Base-by-base conservation (phyloP, 257 asterid genomes). In the Ehretia macrophylla region DNA sequence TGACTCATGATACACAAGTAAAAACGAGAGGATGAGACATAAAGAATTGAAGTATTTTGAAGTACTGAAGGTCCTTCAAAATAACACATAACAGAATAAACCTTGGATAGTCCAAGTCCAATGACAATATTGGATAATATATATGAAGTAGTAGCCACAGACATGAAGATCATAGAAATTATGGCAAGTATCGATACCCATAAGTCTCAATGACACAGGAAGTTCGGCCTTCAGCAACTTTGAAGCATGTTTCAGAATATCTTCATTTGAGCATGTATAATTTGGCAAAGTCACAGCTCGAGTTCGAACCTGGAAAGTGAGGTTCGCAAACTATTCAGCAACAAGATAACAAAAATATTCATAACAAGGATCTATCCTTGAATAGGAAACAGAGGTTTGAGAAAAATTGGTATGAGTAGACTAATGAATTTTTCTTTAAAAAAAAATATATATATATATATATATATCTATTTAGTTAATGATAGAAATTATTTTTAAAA, bases 201-300 rank as follows among this genome's bases (percentile, higher is more conserved):
- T 84, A 62, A 92, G 87, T 67, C 99, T 80, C 75, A 92, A 81
- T 60, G 99, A 86, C 69, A 68, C 83, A 1, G 99, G 97, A 42
- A 88, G 79, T 80, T 92, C 97, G 20, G 95, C 95, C 77, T 80
- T 88, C 32, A 92, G 96, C 72, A 92, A 86, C 80, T 83, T 92
- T 42, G 69, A 78, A n/a, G 89, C 95, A 72, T 88, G 95, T 70
- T 74, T 88, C 79, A 86, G 51, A 42, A 92, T 92, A 58, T 92
- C 99, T 67, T 81, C 89, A 51, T 76, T 61, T 48, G 95, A 82
- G 77, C 83, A 77, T 45, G 83, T 79, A 77, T 77, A 79, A 70
- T 67, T 72, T 19, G 84, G 81, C 73, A 88, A 81, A 56, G 99
- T 86, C 68, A 84, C 83, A 4, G 97, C 97, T 52, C 97, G 90